Base-by-base conservation (phyloP, 176 grass and related monocot genomes). In the Carex littledalei region DNA sequence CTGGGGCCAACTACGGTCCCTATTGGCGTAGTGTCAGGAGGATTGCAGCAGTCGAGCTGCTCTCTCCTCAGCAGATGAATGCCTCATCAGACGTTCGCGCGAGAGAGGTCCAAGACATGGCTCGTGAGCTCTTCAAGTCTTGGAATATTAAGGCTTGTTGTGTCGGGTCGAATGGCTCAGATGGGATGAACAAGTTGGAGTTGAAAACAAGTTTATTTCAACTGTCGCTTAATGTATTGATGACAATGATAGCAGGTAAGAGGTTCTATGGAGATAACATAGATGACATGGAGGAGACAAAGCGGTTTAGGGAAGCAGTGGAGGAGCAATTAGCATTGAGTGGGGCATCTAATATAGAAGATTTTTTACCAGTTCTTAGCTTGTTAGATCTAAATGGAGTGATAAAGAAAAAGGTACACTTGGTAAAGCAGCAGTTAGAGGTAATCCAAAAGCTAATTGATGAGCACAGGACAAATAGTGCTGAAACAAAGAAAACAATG, bases 131-230 rank as follows among this genome's bases (percentile, higher is more conserved):
- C 62, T 65, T 65, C 62, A 65, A 65, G 22, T 31, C 62, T 29
- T 65, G 62, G 62, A 65, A 50, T 12, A 39, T 39, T 39, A 50
- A 65, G 22, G 29, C 22, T 26, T 65, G 21, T 12, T 50, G 47
- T 50, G 12, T 26, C 1, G 24, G 24, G 10, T 12, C 12, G 6
- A 76, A 76, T 4, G n/a, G 53, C 3, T 54, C 73, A 1, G 52
- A 55, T 50, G 47, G 21, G n/a, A 50, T 78, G 18, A 56, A 78
- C 10, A 75, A 20, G 55, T 14, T 78, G 39, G 54, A 87, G 55
- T 13, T 87, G 53, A 87, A 84, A 59, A 52, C 54, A 24, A 83
- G 20, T 50, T 3, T 87, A 11, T 87, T 75, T 26, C 21, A 84
- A 24, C 12, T 87, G 20, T 7, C 37, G 14, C 32, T 63, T 26